Evolutionary conservation across 2,329 filamentous ascomycete genomes (phyloP).

Genomic region (Penicillium fuscoglaucum): DNA sequence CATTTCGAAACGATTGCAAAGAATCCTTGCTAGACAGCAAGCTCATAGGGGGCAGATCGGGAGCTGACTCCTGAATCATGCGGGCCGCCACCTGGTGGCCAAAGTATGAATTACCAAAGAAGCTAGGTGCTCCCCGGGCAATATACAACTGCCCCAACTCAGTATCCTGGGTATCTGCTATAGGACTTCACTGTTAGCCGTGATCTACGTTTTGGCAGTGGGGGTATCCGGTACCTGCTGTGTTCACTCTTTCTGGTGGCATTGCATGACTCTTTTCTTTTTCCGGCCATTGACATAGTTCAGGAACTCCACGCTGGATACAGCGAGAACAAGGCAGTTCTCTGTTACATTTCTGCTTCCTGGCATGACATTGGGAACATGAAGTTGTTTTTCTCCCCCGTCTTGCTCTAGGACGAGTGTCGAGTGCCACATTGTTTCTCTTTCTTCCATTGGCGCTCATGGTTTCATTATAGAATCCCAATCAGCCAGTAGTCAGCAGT

Average conservation of each 20-base stretch:
- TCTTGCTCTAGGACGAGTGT: constrained; percentile 1
- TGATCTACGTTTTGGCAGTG: not conserved
- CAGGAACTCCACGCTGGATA: constrained; percentile 12
- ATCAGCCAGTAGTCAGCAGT: not conserved
- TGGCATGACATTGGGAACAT: constrained; percentile 16
- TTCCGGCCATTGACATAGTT: constrained; percentile 15
- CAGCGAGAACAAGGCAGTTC: constrained; percentile 15
- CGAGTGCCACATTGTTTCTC: not conserved
- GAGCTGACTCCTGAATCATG: constrained; percentile 34
- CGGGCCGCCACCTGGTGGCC: constrained; percentile 36
- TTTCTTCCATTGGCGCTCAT: constrained; percentile 1
- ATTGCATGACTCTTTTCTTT: not conserved
- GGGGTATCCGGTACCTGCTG: constrained; percentile 6
- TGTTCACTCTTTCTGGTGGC: not conserved
- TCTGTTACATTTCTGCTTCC: constrained; percentile 18
- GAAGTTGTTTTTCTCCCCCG: constrained; percentile 18
- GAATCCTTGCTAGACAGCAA: constrained; percentile 23
- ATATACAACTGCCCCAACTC: constrained; percentile 34
- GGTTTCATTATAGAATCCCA: not conserved
- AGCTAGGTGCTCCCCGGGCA: constrained; percentile 33
- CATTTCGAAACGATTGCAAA: constrained; percentile 26
- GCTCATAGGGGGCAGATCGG: constrained; percentile 25
- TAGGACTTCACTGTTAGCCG: not conserved
- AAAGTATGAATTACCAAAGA: constrained; percentile 37
- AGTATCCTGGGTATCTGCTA: constrained; percentile 12